phyloP scores from a whole-genome alignment of 805 yeast genomes.

The Candida nemodendra region DNA sequence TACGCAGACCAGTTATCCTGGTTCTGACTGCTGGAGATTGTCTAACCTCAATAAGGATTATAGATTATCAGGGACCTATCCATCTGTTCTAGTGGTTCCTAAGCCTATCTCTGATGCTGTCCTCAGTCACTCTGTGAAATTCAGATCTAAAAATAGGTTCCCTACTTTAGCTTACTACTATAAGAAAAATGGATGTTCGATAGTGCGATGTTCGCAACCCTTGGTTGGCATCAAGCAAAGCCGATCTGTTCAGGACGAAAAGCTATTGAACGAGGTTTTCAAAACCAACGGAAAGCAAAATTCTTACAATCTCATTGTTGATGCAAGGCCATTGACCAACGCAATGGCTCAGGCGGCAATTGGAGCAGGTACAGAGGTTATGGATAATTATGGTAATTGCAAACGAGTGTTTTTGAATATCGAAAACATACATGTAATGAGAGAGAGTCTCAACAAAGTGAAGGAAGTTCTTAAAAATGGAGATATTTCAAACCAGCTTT shows the following conservation, averaged over 20 bases:
- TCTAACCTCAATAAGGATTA: slow-evolving; percentile 64
- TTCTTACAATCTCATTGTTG: slow-evolving; percentile 65
- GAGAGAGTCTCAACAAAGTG: slow-evolving; percentile 72
- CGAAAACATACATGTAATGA: slow-evolving; percentile 93
- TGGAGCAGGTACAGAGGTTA: slow-evolving; percentile 97
- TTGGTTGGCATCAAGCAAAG: slow-evolving; percentile 85
- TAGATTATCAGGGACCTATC: slow-evolving; percentile 73
- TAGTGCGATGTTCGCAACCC: slow-evolving; percentile 91
- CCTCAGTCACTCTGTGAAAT: slow-evolving; percentile 78
- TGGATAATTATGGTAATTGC: slow-evolving; percentile 77
- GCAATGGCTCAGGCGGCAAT: slow-evolving; percentile 96
- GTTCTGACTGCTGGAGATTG: slow-evolving; percentile 58
- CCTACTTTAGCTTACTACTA: slow-evolving; percentile 82
- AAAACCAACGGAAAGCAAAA: slow-evolving; percentile 45
- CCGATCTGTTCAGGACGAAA: slow-evolving; percentile 90
- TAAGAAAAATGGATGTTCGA: slow-evolving; percentile 65
- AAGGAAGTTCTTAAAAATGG: slow-evolving; percentile 63
- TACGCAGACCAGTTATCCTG: slow-evolving; percentile 6
- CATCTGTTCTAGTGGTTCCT: slow-evolving; percentile 68
- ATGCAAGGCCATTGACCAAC: slow-evolving; percentile 89
- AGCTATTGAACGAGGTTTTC: slow-evolving; percentile 71
- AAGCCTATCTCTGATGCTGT: slow-evolving; percentile 76
- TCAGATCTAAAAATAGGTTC: slow-evolving; percentile 79
- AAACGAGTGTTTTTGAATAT: slow-evolving; percentile 80
- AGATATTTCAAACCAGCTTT: slow-evolving; percentile 49